phyloP scores from a whole-genome alignment of 2,329 filamentous ascomycete genomes.

The Calonectria pauciramosa region DNA sequence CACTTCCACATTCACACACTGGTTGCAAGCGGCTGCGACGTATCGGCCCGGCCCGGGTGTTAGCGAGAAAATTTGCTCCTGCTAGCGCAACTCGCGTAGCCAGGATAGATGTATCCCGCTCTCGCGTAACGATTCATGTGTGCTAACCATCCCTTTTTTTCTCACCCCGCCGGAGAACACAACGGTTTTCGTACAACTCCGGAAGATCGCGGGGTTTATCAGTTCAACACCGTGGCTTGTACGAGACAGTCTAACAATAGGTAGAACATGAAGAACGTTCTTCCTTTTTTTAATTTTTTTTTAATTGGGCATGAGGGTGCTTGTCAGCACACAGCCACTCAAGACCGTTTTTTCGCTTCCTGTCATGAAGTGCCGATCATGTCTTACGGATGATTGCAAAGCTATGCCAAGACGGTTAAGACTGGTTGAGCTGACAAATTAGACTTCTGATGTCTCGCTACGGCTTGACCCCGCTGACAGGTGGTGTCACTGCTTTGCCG shows the following conservation, averaged over 20 bases:
- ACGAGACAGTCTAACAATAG: neutral
- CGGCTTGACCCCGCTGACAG: neutral
- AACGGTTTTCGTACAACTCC: neutral
- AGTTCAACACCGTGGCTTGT: neutral
- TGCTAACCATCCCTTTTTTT: neutral
- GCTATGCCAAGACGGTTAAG: neutral
- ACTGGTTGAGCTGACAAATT: neutral
- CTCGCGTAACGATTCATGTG: neutral
- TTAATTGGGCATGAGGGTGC: neutral
- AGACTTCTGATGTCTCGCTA: neutral
- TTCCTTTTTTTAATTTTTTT: neutral
- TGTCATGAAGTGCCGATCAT: neutral
- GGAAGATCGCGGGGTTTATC: neutral
- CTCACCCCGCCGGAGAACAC: neutral
- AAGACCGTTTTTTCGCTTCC: neutral
- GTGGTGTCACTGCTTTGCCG: neutral
- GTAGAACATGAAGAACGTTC: neutral
- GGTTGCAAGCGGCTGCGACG: neutral
- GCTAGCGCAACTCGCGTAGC: neutral
- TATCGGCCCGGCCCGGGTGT: neutral
- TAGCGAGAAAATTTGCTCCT: neutral
- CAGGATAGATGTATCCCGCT: neutral
- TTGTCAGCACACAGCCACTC: neutral
- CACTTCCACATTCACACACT: neutral
- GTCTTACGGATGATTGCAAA: neutral